A percentile compares a stretch with the other conserved stretches of the same genome.
These are phyloP conservation scores for Pseudogymnoascus sp. DNA, from an alignment of 2,329 filamentous ascomycete species.

Conservation along the genomic window DNA sequence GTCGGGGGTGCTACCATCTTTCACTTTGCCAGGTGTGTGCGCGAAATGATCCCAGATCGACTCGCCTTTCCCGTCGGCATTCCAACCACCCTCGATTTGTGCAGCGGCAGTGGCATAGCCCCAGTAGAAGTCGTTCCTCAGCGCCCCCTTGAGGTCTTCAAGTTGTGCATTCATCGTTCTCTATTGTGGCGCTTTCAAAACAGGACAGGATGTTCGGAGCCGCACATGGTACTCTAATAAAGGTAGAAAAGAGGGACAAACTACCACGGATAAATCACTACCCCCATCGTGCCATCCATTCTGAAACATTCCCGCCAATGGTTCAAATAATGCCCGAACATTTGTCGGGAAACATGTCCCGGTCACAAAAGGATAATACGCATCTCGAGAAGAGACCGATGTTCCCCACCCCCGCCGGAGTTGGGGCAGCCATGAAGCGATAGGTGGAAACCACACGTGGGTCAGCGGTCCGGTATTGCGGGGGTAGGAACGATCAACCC, in stretches of 20 bases:
- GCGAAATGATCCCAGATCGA: conserved; percentile 35
- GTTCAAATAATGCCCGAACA: background rate
- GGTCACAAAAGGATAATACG: background rate
- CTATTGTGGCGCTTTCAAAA: background rate
- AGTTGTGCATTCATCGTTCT: conserved; percentile 10
- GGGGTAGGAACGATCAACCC: background rate
- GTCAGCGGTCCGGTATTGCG: background rate
- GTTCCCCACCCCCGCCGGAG: conserved; percentile 4
- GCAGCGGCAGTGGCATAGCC: conserved; percentile 67
- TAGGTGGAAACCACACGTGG: conserved; percentile 1
- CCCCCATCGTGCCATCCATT: background rate
- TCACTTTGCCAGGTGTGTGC: conserved; percentile 32
- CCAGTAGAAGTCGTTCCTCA: conserved; percentile 66
- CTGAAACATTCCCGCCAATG: background rate
- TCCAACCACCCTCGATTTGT: conserved; percentile 36
- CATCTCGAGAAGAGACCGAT: background rate
- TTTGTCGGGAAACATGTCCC: background rate
- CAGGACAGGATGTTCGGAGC: background rate
- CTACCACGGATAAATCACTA: background rate
- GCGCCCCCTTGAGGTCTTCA: conserved; percentile 24
- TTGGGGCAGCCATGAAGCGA: background rate
- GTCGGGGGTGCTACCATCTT: conserved; percentile 32
- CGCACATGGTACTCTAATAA: conserved; percentile 3
- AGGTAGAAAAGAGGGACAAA: background rate
- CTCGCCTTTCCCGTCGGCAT: conserved; percentile 33